Evolutionary conservation across 495 filamentous ascomycete genomes (phyloP), one percentile per base, ranked within the genome.

Genomic region (Zalerion maritima): DNA sequence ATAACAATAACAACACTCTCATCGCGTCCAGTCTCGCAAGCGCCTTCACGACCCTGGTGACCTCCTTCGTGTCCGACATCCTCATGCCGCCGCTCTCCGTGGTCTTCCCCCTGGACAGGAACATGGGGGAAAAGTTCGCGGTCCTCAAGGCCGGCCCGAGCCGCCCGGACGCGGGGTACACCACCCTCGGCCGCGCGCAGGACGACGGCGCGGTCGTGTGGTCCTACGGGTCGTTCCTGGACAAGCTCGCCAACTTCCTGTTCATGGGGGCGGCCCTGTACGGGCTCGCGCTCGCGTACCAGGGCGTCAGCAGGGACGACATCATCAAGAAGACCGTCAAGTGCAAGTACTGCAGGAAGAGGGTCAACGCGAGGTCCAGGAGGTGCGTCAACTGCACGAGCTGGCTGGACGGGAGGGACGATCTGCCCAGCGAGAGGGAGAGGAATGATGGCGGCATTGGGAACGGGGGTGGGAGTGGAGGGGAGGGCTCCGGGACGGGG

Each of bases 371-470:
- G 18, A 71, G 73, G 70, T 75, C 73, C 11, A 43, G 50, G 26
- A 62, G 77, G 1, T 83, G 78, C 47, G 45, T 75, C 11, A 75
- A 81, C 36, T 83, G 78, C 45, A 80, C 75, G 4, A 79, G 71
- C 36, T 83, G 78, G 78, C 68, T 72, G 39, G 78, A 83, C 54
- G 78, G 76, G n/a, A 60, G 76, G 38, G 78, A 83, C 46, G 73
- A 79, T n/a, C n/a, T n/a, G n/a, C n/a, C n/a, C n/a, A n/a, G n/a
- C n/a, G n/a, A n/a, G n/a, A n/a, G n/a, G n/a, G n/a, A n/a, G n/a
- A n/a, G n/a, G n/a, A n/a, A n/a, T n/a, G n/a, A n/a, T n/a, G n/a
- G n/a, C n/a, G n/a, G n/a, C n/a, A n/a, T n/a, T n/a, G n/a, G n/a
- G n/a, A n/a, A n/a, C n/a, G n/a, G n/a, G n/a, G n/a, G n/a, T n/a